These are phyloP conservation scores for Aspergillus clavatus DNA, from an alignment of 2,329 filamentous ascomycete species.

Conservation along the genomic window DNA sequence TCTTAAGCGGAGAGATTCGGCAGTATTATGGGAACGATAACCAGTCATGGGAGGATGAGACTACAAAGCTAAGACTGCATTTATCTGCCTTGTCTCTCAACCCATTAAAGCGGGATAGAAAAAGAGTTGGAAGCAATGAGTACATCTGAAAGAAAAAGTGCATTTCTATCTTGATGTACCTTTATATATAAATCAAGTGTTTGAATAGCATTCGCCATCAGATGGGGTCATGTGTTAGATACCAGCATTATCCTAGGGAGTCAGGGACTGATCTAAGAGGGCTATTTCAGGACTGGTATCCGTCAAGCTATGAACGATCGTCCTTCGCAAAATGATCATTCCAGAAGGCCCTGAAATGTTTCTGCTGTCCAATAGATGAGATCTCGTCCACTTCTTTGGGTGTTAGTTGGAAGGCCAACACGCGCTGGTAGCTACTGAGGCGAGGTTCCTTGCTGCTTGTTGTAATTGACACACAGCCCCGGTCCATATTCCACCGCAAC, in stretches of 20 bases:
- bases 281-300: neutral
- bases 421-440: constrained; percentile 53
- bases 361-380: constrained; percentile 44
- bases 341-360: constrained; percentile 53
- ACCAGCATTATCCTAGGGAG: too few relatives aligned
- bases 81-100: too few relatives aligned
- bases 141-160: too few relatives aligned
- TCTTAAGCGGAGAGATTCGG: neutral
- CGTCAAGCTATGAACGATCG: constrained; percentile 32
- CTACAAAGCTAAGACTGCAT: too few relatives aligned
- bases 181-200: too few relatives aligned
- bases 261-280: too few relatives aligned
- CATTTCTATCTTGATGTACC: too few relatives aligned
- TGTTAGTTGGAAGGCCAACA: constrained; percentile 55
- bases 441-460: constrained; percentile 58
- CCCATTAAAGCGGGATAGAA: too few relatives aligned
- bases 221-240: too few relatives aligned
- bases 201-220: too few relatives aligned
- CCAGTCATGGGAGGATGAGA: too few relatives aligned
- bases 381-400: constrained; percentile 54
- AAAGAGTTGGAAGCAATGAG: too few relatives aligned
- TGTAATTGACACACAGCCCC: constrained; percentile 55
- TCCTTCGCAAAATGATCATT: constrained; percentile 44
- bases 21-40: neutral
- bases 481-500: constrained; percentile 58